Percentiles rank a stretch among this genome's conserved stretches.
Evolutionary conservation across 176 grass and related monocot genomes (phyloP).

Genomic region (Lolium perenne): DNA sequence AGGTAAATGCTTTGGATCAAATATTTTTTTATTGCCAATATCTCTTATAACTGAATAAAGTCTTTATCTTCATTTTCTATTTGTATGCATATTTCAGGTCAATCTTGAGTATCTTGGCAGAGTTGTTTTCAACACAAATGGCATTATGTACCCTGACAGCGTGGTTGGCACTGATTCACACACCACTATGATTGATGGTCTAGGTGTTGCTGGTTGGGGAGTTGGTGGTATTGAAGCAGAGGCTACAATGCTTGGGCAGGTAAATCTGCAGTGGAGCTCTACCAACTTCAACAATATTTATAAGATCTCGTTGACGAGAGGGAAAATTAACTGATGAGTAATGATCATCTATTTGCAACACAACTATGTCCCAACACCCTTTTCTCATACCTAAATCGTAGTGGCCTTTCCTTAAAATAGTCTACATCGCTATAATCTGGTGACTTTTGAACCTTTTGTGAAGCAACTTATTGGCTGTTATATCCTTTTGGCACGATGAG

Average conservation of each 20-base stretch:
- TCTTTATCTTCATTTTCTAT: conserved; percentile 26
- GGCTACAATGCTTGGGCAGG: conserved; percentile 90
- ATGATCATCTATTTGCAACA: neutral
- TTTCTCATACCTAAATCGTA: neutral
- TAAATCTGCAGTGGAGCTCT: conserved; percentile 30
- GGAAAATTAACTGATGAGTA: neutral
- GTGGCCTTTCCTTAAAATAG: conserved; percentile 21
- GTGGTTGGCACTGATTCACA: conserved; percentile 86
- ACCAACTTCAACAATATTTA: neutral
- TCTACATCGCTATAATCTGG: neutral
- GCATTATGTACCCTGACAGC: conserved; percentile 71
- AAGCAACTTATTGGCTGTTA: neutral
- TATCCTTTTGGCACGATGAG: neutral
- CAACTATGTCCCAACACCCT: conserved; percentile 8
- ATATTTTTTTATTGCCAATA: neutral
- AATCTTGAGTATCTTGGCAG: conserved; percentile 86
- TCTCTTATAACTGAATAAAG: neutral
- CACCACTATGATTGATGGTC: conserved; percentile 83
- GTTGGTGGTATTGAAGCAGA: conserved; percentile 90
- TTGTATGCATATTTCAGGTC: conserved; percentile 49
- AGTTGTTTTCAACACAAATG: conserved; percentile 76
- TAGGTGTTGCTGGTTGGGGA: conserved; percentile 93
- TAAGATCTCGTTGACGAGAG: conserved; percentile 1
- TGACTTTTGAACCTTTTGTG: neutral
- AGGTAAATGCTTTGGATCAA: conserved; percentile 46